phyloP scores from a whole-genome alignment of 2,329 filamentous ascomycete species.

The Chaetomiaceae sp. region DNA sequence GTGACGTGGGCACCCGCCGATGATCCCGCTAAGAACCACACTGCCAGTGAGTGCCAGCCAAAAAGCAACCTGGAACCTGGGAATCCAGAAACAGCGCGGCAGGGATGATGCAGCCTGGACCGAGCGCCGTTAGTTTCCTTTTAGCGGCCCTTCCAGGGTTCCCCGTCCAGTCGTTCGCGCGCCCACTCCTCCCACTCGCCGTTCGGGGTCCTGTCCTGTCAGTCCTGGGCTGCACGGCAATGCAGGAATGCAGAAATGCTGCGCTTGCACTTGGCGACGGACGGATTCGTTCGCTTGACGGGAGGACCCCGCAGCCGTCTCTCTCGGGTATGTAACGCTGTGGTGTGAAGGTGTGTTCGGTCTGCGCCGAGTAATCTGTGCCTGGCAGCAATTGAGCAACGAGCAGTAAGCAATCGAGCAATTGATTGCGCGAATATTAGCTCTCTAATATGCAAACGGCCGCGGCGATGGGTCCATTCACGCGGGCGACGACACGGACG shows the following conservation, averaged over 20 bases:
- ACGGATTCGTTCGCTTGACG: too few relatives aligned
- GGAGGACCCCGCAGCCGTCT: too few relatives aligned
- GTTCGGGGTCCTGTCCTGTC: background rate
- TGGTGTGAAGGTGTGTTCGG: background rate
- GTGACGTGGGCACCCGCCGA: slow-evolving; percentile 15
- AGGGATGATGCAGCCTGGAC: background rate
- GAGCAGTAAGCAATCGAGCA: too few relatives aligned
- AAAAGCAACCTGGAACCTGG: background rate
- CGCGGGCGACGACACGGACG: background rate
- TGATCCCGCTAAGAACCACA: slow-evolving; percentile 13
- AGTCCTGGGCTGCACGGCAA: background rate
- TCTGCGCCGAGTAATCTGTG: background rate
- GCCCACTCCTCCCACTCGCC: too few relatives aligned
- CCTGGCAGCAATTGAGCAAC: too few relatives aligned
- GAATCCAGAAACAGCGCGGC: slow-evolving; percentile 1
- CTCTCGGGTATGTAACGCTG: too few relatives aligned
- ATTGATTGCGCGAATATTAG: background rate
- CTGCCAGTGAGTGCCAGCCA: background rate
- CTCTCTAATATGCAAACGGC: background rate
- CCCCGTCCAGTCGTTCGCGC: background rate
- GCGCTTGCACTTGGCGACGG: too few relatives aligned
- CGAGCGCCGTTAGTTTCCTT: background rate
- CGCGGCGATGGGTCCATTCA: background rate
- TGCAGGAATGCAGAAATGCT: too few relatives aligned
- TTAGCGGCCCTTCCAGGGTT: background rate